A percentile compares a stretch with the other conserved stretches of the same genome.
Conservation (phyloP, 164 flowering plant species). For the Brasenia schreberi region DNA sequence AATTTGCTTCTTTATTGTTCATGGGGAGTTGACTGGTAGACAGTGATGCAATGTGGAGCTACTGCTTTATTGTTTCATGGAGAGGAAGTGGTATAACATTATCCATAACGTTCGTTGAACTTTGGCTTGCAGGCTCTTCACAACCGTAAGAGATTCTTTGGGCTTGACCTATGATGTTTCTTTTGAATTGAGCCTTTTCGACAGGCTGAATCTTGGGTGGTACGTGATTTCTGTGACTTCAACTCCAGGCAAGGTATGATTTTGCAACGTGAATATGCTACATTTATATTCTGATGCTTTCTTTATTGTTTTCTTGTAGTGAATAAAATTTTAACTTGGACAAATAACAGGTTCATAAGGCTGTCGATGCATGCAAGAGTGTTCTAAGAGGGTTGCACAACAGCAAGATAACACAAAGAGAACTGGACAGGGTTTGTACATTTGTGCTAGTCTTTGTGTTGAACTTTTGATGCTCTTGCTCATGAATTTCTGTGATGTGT, state of each 20-base stretch:
- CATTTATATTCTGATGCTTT: background rate
- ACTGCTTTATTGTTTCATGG: too few species aligned
- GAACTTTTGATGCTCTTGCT: background rate
- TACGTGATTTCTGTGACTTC: conserved; percentile 97
- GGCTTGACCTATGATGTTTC: conserved; percentile 98
- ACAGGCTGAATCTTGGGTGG: conserved; percentile 93
- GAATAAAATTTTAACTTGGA: background rate
- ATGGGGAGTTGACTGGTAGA: too few species aligned
- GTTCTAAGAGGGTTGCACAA: conserved; percentile 86
- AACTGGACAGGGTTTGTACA: conserved; percentile 79
- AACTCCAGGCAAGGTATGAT: conserved; percentile 80
- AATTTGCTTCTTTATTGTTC: too few species aligned
- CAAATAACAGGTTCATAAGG: conserved; percentile 64
- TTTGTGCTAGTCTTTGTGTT: background rate
- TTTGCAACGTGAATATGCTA: background rate
- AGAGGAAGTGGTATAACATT: too few species aligned
- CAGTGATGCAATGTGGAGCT: too few species aligned
- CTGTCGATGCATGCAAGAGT: conserved; percentile 96
- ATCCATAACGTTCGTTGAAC: too few species aligned
- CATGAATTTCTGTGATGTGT: background rate
- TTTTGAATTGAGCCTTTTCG: conserved; percentile 87
- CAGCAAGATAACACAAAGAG: conserved; percentile 73
- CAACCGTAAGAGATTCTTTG: conserved; percentile 94
- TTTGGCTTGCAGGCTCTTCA: conserved; percentile 59
- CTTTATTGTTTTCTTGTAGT: background rate